Percentiles rank a stretch among this genome's conserved stretches.
phyloP scores from a whole-genome alignment of 768 basidiomycete genomes.

The Chlorophyllum brunneum region DNA sequence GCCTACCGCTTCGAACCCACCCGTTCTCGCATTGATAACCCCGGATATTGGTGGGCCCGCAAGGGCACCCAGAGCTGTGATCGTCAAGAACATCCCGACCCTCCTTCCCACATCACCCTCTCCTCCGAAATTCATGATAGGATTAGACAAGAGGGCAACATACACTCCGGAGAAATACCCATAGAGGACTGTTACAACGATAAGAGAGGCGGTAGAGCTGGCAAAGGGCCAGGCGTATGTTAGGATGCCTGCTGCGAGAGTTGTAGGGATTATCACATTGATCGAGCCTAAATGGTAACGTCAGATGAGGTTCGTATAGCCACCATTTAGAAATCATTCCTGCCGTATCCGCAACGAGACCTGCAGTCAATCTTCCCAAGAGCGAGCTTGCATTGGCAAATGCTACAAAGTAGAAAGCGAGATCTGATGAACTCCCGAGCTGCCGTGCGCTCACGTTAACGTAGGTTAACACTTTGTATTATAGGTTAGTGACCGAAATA shows the following conservation, averaged over 20 bases:
- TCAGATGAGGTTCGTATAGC: background rate
- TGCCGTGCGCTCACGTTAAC: conserved; percentile 53
- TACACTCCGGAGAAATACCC: conserved; percentile 69
- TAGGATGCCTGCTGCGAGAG: conserved; percentile 49
- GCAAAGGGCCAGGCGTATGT: conserved; percentile 75
- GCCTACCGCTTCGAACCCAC: conserved; percentile 52
- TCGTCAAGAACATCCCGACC: conserved; percentile 60
- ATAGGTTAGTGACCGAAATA: background rate
- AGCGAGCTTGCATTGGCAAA: conserved; percentile 67
- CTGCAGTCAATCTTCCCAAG: conserved; percentile 55
- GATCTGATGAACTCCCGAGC: conserved; percentile 44
- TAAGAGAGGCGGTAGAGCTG: conserved; percentile 35
- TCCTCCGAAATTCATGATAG: conserved; percentile 59
- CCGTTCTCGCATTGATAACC: conserved; percentile 52
- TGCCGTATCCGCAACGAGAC: conserved; percentile 50
- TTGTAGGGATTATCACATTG: conserved; percentile 68
- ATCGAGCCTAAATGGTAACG: background rate
- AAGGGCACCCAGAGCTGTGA: conserved; percentile 59
- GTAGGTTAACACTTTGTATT: conserved; percentile 56
- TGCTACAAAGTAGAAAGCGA: conserved; percentile 63
- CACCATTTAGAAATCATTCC: conserved; percentile 43
- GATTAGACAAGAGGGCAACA: conserved; percentile 51
- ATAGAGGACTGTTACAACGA: conserved; percentile 57
- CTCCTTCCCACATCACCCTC: conserved; percentile 60
- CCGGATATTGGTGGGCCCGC: conserved; percentile 75